Conservation (phyloP, 2,329 filamentous ascomycete species). For the Pseudogymnoascus sp. region DNA sequence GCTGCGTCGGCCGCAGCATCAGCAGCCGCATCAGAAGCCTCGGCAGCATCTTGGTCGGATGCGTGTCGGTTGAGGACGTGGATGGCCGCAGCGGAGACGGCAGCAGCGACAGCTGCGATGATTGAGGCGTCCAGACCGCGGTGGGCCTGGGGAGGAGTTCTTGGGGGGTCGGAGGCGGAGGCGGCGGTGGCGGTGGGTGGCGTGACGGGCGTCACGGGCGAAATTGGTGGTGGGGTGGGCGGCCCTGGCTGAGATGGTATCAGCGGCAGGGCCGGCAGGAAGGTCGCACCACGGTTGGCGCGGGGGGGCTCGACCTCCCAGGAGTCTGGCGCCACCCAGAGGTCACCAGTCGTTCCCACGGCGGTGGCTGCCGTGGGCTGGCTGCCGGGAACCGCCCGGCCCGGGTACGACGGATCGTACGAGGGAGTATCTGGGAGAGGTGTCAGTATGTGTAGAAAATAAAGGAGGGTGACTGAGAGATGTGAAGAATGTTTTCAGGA, state of each 20-base stretch:
- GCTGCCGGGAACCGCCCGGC: background rate
- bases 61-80: background rate
- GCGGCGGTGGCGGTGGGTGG: background rate
- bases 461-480: background rate
- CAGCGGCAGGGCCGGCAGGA: too few species aligned
- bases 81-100: background rate
- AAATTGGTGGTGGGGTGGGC: background rate
- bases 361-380: background rate
- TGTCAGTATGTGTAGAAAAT: background rate
- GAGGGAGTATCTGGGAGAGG: background rate
- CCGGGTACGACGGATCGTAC: background rate
- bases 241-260: too few species aligned
- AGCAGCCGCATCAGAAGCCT: background rate
- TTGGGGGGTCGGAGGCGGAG: too few species aligned
- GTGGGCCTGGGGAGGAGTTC: too few species aligned
- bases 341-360: background rate
- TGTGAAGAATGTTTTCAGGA: background rate
- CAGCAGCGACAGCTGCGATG: background rate
- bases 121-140: too few species aligned
- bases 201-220: background rate
- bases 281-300: too few species aligned
- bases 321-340: background rate
- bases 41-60: background rate
- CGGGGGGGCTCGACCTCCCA: too few species aligned
- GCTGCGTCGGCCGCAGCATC: background rate